Percentiles rank a stretch among this genome's conserved stretches.
These are phyloP conservation scores for Astrephomene gubernaculifera DNA, from an alignment of 139 green algal genomes.

Conservation along the genomic window DNA sequence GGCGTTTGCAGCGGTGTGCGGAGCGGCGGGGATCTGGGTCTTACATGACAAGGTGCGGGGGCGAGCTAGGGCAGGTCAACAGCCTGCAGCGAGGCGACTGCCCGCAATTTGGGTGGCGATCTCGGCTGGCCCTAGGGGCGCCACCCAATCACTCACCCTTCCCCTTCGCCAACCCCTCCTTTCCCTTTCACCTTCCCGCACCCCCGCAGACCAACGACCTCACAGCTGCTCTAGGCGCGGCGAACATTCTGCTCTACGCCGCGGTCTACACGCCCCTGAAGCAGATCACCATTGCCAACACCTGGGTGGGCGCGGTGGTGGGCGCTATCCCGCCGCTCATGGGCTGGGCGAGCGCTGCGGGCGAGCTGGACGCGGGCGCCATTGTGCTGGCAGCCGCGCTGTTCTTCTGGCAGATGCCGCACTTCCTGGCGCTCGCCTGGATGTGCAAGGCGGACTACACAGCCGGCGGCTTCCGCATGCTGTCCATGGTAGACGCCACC, in stretches of 20 bases:
- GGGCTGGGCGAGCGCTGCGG: conserved; percentile 91
- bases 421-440: conserved; percentile 98
- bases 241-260: conserved; percentile 97
- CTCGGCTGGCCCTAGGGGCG: too few species aligned
- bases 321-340: conserved; percentile 98
- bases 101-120: too few species aligned
- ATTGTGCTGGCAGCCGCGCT: conserved; percentile 87
- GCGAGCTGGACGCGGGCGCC: conserved; percentile 62
- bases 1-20: conserved; percentile 83
- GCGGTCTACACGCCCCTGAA: conserved; percentile 98
- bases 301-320: conserved; percentile 98
- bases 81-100: too few species aligned
- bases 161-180: too few species aligned
- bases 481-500: conserved; percentile 86
- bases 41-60: conserved; percentile 73
- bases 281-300: conserved; percentile 81
- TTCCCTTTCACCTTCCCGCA: background rate
- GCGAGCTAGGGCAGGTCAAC: conserved; percentile 80
- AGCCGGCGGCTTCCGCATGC: conserved; percentile 89
- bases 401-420: conserved; percentile 99
- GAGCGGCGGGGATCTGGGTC: conserved; percentile 75
- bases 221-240: conserved; percentile 87
- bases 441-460: conserved; percentile 94
- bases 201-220: conserved; percentile 86
- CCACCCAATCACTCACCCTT: too few species aligned